Base-by-base conservation (phyloP, 345 rosid genomes). In the Citrus glauca region DNA sequence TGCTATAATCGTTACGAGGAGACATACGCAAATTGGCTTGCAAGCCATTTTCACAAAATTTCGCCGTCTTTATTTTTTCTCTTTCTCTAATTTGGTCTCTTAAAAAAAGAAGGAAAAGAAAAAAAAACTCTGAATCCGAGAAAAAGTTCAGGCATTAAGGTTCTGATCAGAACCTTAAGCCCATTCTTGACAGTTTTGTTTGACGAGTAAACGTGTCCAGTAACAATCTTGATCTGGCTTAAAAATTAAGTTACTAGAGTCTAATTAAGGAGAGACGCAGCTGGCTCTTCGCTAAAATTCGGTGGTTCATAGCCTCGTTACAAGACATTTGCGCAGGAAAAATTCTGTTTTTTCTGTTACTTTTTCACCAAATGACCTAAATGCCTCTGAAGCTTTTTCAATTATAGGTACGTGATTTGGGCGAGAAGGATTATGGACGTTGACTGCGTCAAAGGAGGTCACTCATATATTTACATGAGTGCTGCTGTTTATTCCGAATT, bases 1-100 rank as follows among this genome's bases (percentile, higher is more conserved):
- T 86, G 82, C 74, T 64, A 92, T 76, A 6, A 89, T 75, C 20
- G 76, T n/a, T 35, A 85, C 94, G 22, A 91, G 61, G 6, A 91
- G 79, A 95, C 96, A 95, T 38, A 94, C 90, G 33, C 83, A 82
- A 64, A 81, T 85, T 0, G 92, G 91, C 62, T 85, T 68, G 2
- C 90, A 88, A 4, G 89, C 90, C 97, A 91, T 94, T 80, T 59
- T 9, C 20, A 8, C 71, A 37, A 68, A 32, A 71, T 6, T 20
- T 8, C 3, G 48, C 32, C 60, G 53, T 2, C 33, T 20, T 64
- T 32, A 55, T 55, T 20, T 17, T 20, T 55, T 19, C 48, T 42
- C 14, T 55, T 55, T 16, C 24, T 22, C 24, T 19, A 56, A 56
- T 62, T 62, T 11, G 35, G 35, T 62, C 35, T 24, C 66, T 28